Conservation (phyloP, 1,284 basidiomycete genomes). For the Ustilago curta region DNA sequence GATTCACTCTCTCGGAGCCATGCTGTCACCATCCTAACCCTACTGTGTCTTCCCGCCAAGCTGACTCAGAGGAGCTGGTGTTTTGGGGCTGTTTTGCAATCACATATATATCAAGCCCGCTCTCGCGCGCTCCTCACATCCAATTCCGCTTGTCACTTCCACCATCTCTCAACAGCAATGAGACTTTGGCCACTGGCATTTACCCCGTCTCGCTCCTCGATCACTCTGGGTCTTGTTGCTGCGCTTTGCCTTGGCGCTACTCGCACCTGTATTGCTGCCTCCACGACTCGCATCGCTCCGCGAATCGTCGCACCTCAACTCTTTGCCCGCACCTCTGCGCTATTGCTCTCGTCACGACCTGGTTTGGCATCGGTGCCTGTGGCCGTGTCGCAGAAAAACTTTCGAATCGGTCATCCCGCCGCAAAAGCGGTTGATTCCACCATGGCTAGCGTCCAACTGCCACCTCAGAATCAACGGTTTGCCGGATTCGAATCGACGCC, state of each 20-base stretch:
- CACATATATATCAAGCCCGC: no score
- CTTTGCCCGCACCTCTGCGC: neutral
- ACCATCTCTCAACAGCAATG: slow-evolving; percentile 1
- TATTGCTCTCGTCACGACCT: neutral
- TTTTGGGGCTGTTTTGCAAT: no score
- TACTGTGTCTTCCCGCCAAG: no score
- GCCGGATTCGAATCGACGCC: slow-evolving; percentile 13
- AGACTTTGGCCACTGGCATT: slow-evolving; percentile 4
- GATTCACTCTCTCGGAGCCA: slow-evolving; percentile 3
- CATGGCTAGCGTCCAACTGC: slow-evolving; percentile 19
- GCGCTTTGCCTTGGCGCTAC: slow-evolving; percentile 1
- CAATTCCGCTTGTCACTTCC: no score
- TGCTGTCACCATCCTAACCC: neutral
- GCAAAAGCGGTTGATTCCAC: slow-evolving; percentile 14
- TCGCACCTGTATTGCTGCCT: neutral
- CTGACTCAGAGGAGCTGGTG: neutral
- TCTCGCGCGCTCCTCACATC: neutral
- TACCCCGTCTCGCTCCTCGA: neutral
- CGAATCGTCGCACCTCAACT: neutral
- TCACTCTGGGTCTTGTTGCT: neutral
- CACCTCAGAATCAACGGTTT: slow-evolving; percentile 3
- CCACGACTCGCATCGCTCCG: neutral
- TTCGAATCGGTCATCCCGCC: slow-evolving; percentile 24
- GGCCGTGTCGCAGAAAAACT: slow-evolving; percentile 9
- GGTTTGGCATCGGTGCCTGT: neutral